Percentiles rank a stretch among this genome's conserved stretches.
Evolutionary conservation across 768 basidiomycete species (phyloP).

Genomic region (Nevesoporus exiguus): DNA sequence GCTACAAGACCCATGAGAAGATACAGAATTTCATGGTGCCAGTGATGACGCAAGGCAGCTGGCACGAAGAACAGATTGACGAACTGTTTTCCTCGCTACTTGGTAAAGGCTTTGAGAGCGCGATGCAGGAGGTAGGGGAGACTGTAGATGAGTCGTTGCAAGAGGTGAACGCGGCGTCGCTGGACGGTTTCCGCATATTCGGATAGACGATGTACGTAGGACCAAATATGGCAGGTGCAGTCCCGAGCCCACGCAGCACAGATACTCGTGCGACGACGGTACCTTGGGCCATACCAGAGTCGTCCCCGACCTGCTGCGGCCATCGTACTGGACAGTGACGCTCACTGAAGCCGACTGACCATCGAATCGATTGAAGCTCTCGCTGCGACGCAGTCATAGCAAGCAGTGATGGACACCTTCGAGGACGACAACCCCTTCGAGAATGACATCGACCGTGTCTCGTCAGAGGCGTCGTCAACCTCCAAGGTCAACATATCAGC

Average conservation of each 20-base stretch:
- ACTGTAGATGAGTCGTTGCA: conserved; percentile 31
- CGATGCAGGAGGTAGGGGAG: conserved; percentile 25
- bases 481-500: conserved; percentile 41
- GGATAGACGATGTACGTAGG: conserved; percentile 38
- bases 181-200: conserved; percentile 56
- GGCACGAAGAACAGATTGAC: conserved; percentile 97
- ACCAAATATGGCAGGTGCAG: conserved; percentile 27
- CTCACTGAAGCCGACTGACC: neutral
- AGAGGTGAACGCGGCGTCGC: too few relatives aligned
- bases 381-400: neutral
- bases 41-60: conserved; percentile 58
- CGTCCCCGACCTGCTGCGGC: neutral
- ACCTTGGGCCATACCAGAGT: neutral
- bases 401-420: conserved; percentile 35
- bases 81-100: conserved; percentile 89
- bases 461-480: conserved; percentile 36
- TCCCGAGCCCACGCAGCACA: conserved; percentile 4
- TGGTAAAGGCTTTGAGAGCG: conserved; percentile 63
- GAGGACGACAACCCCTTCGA: conserved; percentile 72
- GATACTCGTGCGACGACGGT: neutral
- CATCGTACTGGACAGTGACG: neutral
- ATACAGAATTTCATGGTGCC: conserved; percentile 97
- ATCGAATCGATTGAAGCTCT: neutral
- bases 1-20: conserved; percentile 94
- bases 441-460: conserved; percentile 36